A percentile compares a stretch with the other conserved stretches of the same genome.
Evolutionary conservation across 1,284 basidiomycete species (phyloP).

Genomic region (Leccinum pachyderme): DNA sequence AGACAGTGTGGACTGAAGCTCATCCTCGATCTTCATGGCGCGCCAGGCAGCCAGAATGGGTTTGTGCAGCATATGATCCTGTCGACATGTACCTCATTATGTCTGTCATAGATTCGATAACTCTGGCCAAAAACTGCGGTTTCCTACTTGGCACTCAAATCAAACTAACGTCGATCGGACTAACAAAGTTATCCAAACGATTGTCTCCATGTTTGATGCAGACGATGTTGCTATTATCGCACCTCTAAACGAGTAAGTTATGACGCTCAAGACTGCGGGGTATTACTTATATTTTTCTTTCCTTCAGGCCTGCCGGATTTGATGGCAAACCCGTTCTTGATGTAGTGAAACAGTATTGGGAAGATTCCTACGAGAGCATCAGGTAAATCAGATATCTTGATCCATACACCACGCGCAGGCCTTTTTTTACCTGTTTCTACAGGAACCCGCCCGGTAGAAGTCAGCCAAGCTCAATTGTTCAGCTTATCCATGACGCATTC

Average conservation of each 20-base stretch:
- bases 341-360: slow-evolving; percentile 70
- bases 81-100: slow-evolving; percentile 1
- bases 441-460: slow-evolving; percentile 60
- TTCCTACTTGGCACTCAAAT: slow-evolving; percentile 72
- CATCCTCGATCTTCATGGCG: slow-evolving; percentile 82
- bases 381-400: slow-evolving; percentile 43
- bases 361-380: slow-evolving; percentile 72
- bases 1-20: slow-evolving; percentile 74
- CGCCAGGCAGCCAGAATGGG: slow-evolving; percentile 84
- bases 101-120: slow-evolving; percentile 70
- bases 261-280: not conserved
- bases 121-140: slow-evolving; percentile 67
- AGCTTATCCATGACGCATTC: slow-evolving; percentile 86
- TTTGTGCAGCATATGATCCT: slow-evolving; percentile 30
- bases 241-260: slow-evolving; percentile 70
- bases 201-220: slow-evolving; percentile 60
- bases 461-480: slow-evolving; percentile 58
- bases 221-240: slow-evolving; percentile 71
- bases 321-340: slow-evolving; percentile 51
- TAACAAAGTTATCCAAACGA: slow-evolving; percentile 61
- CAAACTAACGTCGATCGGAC: slow-evolving; percentile 70
- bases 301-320: slow-evolving; percentile 74
- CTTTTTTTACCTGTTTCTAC: slow-evolving; percentile 12
- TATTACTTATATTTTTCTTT: slow-evolving; percentile 11
- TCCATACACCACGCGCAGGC: not conserved